Percentiles rank a stretch among this genome's conserved stretches.
These are phyloP conservation scores for Hypocreales sp. DNA, from an alignment of 2,329 filamentous ascomycete species.

Conservation along the genomic window DNA sequence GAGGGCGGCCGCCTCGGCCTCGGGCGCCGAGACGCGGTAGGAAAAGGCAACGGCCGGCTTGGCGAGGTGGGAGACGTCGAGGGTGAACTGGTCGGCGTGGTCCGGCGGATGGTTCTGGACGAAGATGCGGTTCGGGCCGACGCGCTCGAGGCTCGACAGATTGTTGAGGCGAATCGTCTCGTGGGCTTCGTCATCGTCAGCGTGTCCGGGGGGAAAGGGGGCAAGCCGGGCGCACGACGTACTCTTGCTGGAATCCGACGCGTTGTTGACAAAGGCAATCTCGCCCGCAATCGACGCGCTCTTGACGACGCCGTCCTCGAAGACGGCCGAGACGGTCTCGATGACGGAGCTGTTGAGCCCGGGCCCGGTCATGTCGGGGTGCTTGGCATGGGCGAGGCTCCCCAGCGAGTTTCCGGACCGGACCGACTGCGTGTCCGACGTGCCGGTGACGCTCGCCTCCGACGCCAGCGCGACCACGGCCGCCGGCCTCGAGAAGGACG, in stretches of 20 bases:
- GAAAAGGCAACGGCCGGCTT: constrained; percentile 76
- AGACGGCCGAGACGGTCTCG: constrained; percentile 76
- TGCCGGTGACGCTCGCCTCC: constrained; percentile 39
- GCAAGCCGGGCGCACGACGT: too few relatives aligned
- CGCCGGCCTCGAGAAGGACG: constrained; percentile 20
- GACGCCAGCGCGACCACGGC: constrained; percentile 43
- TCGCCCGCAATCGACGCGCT: constrained; percentile 70
- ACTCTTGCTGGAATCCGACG: constrained; percentile 33
- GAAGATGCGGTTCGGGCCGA: constrained; percentile 87
- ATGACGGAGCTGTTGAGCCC: constrained; percentile 82
- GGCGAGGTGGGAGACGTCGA: constrained; percentile 58
- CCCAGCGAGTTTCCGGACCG: constrained; percentile 73
- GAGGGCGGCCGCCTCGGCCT: constrained; percentile 26
- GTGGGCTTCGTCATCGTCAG: too few relatives aligned
- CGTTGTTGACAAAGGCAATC: constrained; percentile 73
- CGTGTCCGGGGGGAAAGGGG: too few relatives aligned
- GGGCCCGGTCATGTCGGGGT: constrained; percentile 65
- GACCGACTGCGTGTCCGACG: constrained; percentile 81
- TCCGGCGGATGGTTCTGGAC: constrained; percentile 51
- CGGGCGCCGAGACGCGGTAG: constrained; percentile 69
- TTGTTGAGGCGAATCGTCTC: constrained; percentile 75
- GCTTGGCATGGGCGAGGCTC: constrained; percentile 52
- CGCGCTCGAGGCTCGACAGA: constrained; percentile 74
- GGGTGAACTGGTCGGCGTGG: constrained; percentile 62
- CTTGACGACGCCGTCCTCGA: constrained; percentile 58